Evolutionary conservation across 139 green algal species (phyloP).

Genomic region (Dunaliella primolecta): DNA sequence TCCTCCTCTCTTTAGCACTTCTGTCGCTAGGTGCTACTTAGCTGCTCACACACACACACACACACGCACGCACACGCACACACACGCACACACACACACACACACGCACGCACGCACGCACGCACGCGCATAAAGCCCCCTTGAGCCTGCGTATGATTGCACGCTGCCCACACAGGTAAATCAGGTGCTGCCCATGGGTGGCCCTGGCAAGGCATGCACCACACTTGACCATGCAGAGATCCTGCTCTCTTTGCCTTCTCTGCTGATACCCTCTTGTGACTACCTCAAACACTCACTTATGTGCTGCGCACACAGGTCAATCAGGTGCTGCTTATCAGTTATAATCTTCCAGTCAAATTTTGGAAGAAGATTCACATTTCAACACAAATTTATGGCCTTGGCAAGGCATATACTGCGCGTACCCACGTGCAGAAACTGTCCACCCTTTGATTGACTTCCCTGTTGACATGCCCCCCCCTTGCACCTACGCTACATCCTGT

Average conservation of each 20-base stretch:
- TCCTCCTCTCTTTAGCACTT: too few relatives aligned
- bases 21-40: too few relatives aligned
- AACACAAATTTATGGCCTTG: too few relatives aligned
- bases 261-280: too few relatives aligned
- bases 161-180: conserved; percentile 31
- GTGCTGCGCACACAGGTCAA: conserved; percentile 24
- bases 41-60: too few relatives aligned
- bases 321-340: conserved; percentile 93
- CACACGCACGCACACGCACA: neutral
- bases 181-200: conserved; percentile 92
- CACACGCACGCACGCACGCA: conserved; percentile 14
- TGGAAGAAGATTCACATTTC: too few relatives aligned
- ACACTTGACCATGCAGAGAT: conserved; percentile 89
- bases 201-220: conserved; percentile 83
- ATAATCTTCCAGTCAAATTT: too few relatives aligned
- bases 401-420: conserved; percentile 77
- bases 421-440: conserved; percentile 91
- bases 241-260: too few relatives aligned
- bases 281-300: too few relatives aligned
- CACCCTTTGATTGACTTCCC: too few relatives aligned
- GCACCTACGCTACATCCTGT: too few relatives aligned
- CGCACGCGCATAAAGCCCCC: neutral
- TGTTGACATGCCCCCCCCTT: neutral
- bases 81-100: neutral
- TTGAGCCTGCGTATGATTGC: too few relatives aligned